Percentiles rank a stretch among this genome's conserved stretches.
Conservation (phyloP, 2,329 filamentous ascomycete species). For the Fusarium cyanostomum region DNA sequence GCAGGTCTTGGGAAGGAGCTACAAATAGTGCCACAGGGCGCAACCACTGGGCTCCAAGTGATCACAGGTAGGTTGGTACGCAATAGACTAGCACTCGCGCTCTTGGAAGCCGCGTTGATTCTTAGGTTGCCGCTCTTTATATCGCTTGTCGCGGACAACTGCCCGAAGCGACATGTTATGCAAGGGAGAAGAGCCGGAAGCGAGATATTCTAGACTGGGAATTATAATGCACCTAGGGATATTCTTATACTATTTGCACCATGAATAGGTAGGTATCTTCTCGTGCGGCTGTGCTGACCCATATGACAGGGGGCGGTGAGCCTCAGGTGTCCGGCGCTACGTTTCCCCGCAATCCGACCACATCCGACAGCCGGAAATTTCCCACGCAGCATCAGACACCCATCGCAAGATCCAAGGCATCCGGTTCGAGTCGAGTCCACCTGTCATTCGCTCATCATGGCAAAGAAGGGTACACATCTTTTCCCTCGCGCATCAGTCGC, state of each 20-base stretch:
- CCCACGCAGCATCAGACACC: constrained; percentile 23
- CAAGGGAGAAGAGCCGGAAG: not conserved
- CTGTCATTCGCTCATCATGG: constrained; percentile 34
- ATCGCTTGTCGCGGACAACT: constrained; percentile 5
- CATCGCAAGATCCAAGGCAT: constrained; percentile 24
- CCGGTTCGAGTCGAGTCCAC: constrained; percentile 15
- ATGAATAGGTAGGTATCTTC: not conserved
- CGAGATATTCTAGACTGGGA: constrained; percentile 8
- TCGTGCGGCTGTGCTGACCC: constrained; percentile 1
- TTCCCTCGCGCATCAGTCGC: not conserved
- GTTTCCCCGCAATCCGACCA: constrained; percentile 33
- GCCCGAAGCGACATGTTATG: not conserved
- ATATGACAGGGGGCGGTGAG: too few relatives aligned
- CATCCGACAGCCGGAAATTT: constrained; percentile 39
- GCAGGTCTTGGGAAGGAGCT: not conserved
- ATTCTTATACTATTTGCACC: not conserved
- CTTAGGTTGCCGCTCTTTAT: not conserved
- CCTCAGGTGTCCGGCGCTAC: constrained; percentile 23
- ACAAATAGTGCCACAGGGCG: constrained; percentile 3
- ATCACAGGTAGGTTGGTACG: not conserved
- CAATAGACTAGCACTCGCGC: too few relatives aligned
- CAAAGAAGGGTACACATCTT: constrained; percentile 40
- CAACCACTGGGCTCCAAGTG: constrained; percentile 1
- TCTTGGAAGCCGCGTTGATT: too few relatives aligned
- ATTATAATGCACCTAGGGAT: not conserved